Base-by-base conservation (phyloP, 371 early-diverging fungal species). In the Mycotypha africana region DNA sequence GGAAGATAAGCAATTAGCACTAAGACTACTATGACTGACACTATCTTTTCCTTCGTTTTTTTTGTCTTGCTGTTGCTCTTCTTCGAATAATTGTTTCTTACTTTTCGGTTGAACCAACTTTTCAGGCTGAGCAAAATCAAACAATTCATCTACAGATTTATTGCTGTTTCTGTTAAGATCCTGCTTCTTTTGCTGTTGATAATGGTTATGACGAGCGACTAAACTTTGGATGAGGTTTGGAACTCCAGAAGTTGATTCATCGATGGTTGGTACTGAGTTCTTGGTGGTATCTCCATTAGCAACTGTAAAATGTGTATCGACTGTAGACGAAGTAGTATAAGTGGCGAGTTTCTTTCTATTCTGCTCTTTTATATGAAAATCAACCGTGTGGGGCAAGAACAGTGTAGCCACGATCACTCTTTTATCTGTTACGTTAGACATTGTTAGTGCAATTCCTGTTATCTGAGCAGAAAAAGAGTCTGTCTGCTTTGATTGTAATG, bases 311-410 rank as follows among this genome's bases (percentile, higher is more conserved):
- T 24, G 5, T 6, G 23, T 38, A 23, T 2, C 24, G 21, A 5
- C 25, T 30, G 31, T 6, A 0, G 11, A 23, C 35, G 30, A 23
- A 31, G 37, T 15, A 20, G 34, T 9, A 33, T 5, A 11, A 11
- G 4, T n/a, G 15, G 15, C 7, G 4, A 33, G 4, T 14, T 33
- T 11, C 12, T 35, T 42, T 25, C 35, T 45, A 24, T 53, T 59
- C 26, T 43, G 46, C 8, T 49, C 60, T 28, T 47, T 19, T n/a
- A 59, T 39, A 49, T 73, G 60, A 66, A 79, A 75, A 52, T 77
- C 75, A 50, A 78, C 79, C 17, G 86, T 82, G 43, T 76, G 76
- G 1, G 89, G 89, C 19, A 84, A 70, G 52, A 84, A 88, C 17
- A 88, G 57, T 15, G 82, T 76, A 8, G 78, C 85, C 9, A 85